Evolutionary conservation across 1,284 basidiomycete species (phyloP).

Genomic region (Tremellales sp.): DNA sequence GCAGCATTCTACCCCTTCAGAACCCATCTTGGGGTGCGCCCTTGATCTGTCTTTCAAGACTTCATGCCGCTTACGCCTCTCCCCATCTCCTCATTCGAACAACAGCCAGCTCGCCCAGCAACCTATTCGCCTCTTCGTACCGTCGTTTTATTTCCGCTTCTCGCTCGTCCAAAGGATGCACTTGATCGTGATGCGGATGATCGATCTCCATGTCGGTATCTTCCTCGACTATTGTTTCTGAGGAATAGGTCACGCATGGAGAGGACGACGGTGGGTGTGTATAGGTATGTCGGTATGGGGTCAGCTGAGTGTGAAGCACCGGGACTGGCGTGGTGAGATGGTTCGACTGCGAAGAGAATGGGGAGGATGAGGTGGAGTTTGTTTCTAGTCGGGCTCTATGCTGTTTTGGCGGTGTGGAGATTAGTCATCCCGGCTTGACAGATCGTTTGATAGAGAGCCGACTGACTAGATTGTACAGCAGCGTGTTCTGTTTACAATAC

Average conservation of each 20-base stretch:
- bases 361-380: not conserved
- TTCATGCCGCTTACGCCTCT: constrained; percentile 12
- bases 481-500: constrained; percentile 29
- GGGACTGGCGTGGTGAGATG: not conserved
- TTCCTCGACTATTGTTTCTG: constrained; percentile 6
- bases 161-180: constrained; percentile 1
- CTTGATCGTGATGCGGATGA: constrained; percentile 5
- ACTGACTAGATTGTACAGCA: constrained; percentile 30
- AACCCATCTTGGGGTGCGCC: too few relatives aligned
- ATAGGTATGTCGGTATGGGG: constrained; percentile 6
- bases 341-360: not conserved
- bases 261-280: constrained; percentile 12
- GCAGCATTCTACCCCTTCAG: too few relatives aligned
- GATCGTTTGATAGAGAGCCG: too few relatives aligned
- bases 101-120: constrained; percentile 41
- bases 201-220: constrained; percentile 8
- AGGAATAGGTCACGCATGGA: constrained; percentile 2
- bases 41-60: too few relatives aligned
- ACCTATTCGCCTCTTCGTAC: constrained; percentile 44
- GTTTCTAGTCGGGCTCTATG: not conserved
- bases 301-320: constrained; percentile 7
- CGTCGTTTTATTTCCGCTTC: constrained; percentile 24
- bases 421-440: not conserved
- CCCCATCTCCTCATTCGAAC: constrained; percentile 30
- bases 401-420: not conserved